A percentile compares a stretch with the other conserved stretches of the same genome.
Conservation (phyloP, 208 protist genomes). For the Borovskyia barvae region DNA sequence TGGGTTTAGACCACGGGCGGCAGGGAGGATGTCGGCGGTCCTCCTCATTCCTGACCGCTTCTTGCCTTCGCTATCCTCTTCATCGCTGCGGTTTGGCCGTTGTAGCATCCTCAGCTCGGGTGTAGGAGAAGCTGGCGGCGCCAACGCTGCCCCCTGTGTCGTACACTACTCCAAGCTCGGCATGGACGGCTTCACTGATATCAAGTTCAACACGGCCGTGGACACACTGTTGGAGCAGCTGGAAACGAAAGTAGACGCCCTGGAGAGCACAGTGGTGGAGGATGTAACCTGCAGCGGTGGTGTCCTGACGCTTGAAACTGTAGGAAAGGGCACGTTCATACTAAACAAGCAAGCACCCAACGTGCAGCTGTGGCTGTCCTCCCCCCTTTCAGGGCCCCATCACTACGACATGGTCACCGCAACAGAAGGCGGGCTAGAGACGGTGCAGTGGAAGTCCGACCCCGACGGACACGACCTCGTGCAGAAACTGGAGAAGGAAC, state of each 20-base stretch:
- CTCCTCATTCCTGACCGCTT: background rate
- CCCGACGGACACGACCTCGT: constrained; percentile 66
- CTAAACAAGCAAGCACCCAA: constrained; percentile 93
- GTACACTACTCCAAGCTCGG: constrained; percentile 57
- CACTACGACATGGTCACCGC: constrained; percentile 83
- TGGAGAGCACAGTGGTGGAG: constrained; percentile 51
- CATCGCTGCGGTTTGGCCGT: too few relatives aligned
- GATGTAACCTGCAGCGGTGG: constrained; percentile 63
- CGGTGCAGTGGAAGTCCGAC: constrained; percentile 53
- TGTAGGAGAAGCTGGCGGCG: background rate
- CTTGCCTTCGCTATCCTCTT: background rate
- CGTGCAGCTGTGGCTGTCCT: constrained; percentile 92
- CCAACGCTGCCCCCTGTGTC: background rate
- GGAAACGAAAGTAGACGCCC: constrained; percentile 51
- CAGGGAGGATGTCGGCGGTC: too few relatives aligned
- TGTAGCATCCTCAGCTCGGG: too few relatives aligned
- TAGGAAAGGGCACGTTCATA: constrained; percentile 69
- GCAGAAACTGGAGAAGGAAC: constrained; percentile 62
- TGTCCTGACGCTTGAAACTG: constrained; percentile 80
- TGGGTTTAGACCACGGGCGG: too few relatives aligned
- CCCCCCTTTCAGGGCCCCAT: constrained; percentile 84
- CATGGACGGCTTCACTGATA: constrained; percentile 87
- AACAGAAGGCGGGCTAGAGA: constrained; percentile 11
- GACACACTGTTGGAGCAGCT: constrained; percentile 68
- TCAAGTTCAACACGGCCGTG: constrained; percentile 66